Conservation (phyloP, 106 monocot species). For the Narthecium ossifragum region DNA sequence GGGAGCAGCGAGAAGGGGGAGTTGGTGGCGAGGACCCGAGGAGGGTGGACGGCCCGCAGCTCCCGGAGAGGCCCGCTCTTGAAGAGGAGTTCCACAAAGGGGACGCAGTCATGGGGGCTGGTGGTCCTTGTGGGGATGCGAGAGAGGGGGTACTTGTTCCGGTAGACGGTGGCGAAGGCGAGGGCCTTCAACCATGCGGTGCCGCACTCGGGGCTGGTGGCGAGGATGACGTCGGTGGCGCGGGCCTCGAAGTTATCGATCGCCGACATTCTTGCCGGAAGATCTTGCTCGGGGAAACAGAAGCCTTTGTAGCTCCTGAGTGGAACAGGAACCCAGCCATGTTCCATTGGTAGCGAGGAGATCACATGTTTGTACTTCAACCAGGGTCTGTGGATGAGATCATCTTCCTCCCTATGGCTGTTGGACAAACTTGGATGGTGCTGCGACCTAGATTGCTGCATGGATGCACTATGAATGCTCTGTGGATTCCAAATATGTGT, state of each 20-base stretch:
- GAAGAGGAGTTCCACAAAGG: neutral
- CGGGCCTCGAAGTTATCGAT: neutral
- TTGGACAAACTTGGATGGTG: no score
- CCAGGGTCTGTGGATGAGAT: no score
- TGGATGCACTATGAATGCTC: no score
- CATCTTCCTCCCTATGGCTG: no score
- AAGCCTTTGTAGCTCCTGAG: slow-evolving; percentile 1
- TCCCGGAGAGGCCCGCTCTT: no score
- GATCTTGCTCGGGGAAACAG: neutral
- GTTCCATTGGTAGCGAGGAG: neutral
- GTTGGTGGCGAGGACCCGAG: slow-evolving; percentile 14
- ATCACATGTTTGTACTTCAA: neutral
- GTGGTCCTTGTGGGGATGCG: neutral
- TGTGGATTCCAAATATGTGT: no score
- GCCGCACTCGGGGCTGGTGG: slow-evolving; percentile 9
- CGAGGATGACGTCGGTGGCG: slow-evolving; percentile 3
- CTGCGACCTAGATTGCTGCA: no score
- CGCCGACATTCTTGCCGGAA: neutral
- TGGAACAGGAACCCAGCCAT: neutral
- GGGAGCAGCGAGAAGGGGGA: slow-evolving; percentile 7
- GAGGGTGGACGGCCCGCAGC: neutral
- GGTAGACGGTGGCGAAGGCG: slow-evolving; percentile 5
- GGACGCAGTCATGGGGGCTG: slow-evolving; percentile 4
- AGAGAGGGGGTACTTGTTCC: neutral
- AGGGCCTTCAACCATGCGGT: slow-evolving; percentile 18